Conservation (phyloP, 179 eudicot species). For the Carnegiea gigantea region DNA sequence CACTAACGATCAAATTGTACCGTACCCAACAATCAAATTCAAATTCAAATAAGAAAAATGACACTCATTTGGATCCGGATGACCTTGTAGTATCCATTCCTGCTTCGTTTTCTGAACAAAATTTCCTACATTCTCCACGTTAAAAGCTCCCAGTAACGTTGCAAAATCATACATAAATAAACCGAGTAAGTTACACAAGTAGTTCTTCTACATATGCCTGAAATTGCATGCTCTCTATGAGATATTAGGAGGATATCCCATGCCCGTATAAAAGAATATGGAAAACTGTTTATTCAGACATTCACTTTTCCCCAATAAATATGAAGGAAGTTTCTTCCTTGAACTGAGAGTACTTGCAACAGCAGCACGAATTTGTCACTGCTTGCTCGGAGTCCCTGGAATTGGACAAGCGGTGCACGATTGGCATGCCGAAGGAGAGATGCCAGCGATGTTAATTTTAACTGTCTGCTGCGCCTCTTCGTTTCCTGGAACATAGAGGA, state of each 20-base stretch:
- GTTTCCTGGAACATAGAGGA: constrained; percentile 72
- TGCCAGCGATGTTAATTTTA: constrained; percentile 56
- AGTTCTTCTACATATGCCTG: not conserved
- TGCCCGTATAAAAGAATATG: constrained; percentile 27
- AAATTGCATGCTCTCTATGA: constrained; percentile 11
- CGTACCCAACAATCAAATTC: too few species aligned
- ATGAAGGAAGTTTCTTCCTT: constrained; percentile 18
- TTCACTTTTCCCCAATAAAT: not conserved
- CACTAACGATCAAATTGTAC: too few species aligned
- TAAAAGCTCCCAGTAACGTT: not conserved
- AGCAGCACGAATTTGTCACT: constrained; percentile 22
- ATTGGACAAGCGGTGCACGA: constrained; percentile 50
- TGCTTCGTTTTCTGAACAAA: not conserved
- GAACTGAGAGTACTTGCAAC: not conserved
- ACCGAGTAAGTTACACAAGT: constrained; percentile 2
- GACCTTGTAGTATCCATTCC: not conserved
- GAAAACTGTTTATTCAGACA: constrained; percentile 16
- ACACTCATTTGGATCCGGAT: not conserved
- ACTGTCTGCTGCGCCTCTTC: constrained; percentile 62
- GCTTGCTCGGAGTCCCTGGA: constrained; percentile 39
- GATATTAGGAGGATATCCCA: not conserved
- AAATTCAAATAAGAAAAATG: not conserved
- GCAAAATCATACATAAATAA: constrained; percentile 2
- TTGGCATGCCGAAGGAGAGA: constrained; percentile 42
- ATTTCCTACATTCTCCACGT: not conserved